Conservation (phyloP, 2,329 filamentous ascomycete species). For the Pseudogymnoascus sp. region DNA sequence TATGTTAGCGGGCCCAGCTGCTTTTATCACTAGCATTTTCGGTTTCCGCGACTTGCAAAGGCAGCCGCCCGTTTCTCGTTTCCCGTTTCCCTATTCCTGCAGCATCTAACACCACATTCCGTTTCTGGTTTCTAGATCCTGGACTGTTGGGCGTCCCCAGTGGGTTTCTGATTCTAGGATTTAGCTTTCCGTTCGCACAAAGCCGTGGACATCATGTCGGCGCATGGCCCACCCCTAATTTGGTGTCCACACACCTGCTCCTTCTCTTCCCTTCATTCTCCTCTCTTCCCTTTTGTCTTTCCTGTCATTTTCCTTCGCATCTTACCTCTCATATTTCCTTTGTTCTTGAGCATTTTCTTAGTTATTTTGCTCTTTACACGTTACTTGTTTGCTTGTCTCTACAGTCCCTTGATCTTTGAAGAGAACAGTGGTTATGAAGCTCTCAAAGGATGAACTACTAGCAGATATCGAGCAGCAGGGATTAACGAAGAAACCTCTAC, state of each 20-base stretch:
- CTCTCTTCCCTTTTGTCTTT: not conserved
- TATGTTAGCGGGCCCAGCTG: no score
- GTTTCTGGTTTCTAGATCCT: not conserved
- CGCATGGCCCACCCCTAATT: not conserved
- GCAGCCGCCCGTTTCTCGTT: no score
- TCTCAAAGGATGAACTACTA: not conserved
- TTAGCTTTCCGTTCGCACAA: no score
- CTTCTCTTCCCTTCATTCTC: not conserved
- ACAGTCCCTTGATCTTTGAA: not conserved
- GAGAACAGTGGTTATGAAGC: not conserved
- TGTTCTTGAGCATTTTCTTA: not conserved
- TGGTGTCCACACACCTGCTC: not conserved
- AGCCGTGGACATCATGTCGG: no score
- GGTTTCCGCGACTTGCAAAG: not conserved
- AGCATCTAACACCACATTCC: not conserved
- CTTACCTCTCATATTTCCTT: not conserved
- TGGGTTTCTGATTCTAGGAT: not conserved
- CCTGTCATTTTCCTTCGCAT: not conserved
- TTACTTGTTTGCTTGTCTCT: no score
- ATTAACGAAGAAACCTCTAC: not conserved
- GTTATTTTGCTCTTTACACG: no score
- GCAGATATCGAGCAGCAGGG: not conserved
- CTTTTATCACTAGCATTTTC: not conserved
- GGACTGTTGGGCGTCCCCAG: not conserved
- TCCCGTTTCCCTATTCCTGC: not conserved